Conservation (phyloP, 2,329 filamentous ascomycete species). For the Sphaceloma murrayae region DNA sequence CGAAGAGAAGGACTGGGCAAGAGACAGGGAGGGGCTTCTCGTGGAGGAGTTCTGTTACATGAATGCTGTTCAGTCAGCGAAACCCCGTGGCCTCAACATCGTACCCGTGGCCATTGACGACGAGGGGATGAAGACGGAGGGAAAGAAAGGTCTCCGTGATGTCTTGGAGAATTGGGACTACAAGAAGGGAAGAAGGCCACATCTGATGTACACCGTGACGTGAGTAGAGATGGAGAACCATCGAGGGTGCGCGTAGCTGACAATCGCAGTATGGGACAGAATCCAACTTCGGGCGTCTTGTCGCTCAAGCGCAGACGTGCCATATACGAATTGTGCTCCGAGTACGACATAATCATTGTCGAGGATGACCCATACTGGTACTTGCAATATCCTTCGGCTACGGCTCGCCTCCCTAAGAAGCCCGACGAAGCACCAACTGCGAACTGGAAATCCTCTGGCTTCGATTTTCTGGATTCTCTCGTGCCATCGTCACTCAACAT, state of each 20-base stretch:
- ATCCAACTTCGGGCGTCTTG: slow-evolving; percentile 70
- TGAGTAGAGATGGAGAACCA: too few species aligned
- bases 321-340: slow-evolving; percentile 69
- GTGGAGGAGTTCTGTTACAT: slow-evolving; percentile 75
- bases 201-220: slow-evolving; percentile 85
- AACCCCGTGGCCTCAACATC: slow-evolving; percentile 61
- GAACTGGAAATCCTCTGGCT: slow-evolving; percentile 52
- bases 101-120: slow-evolving; percentile 66
- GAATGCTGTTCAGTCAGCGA: slow-evolving; percentile 59
- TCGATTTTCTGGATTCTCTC: slow-evolving; percentile 70
- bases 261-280: slow-evolving; percentile 64
- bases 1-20: slow-evolving; percentile 54
- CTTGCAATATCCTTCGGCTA: slow-evolving; percentile 73
- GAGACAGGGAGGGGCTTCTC: slow-evolving; percentile 65
- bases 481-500: slow-evolving; percentile 72
- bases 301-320: slow-evolving; percentile 64
- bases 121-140: slow-evolving; percentile 67
- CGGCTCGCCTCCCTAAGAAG: slow-evolving; percentile 35
- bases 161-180: slow-evolving; percentile 76
- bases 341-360: slow-evolving; percentile 81
- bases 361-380: slow-evolving; percentile 98
- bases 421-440: slow-evolving; percentile 31
- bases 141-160: slow-evolving; percentile 64
- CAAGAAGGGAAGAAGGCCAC: slow-evolving; percentile 62
- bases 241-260: slow-evolving; percentile 10